phyloP scores from a whole-genome alignment of 768 basidiomycete species.

The Suillus cothurnatus region DNA sequence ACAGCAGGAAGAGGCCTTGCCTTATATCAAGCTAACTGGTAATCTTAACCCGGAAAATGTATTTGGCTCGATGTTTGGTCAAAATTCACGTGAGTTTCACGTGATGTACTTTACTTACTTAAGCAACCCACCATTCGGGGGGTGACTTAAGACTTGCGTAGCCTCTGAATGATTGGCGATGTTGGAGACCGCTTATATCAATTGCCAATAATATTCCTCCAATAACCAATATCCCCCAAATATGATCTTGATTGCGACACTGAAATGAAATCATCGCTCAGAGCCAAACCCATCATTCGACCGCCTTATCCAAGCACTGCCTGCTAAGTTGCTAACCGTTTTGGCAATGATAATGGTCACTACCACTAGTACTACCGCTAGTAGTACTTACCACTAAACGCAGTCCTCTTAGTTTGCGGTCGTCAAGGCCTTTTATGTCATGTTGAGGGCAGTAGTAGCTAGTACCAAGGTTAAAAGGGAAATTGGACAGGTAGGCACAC shows the following conservation, averaged over 20 bases:
- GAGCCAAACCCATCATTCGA: too few species aligned
- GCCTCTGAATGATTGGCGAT: not conserved
- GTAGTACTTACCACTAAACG: not conserved
- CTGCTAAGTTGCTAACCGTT: not conserved
- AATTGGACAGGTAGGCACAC: not conserved
- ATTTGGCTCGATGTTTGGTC: conserved; percentile 35
- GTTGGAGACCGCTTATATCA: not conserved
- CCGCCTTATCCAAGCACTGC: not conserved
- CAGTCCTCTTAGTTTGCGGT: not conserved
- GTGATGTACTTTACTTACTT: conserved; percentile 17
- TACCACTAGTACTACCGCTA: not conserved
- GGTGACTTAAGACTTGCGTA: too few species aligned
- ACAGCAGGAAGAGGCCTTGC: conserved; percentile 2
- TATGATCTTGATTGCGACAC: not conserved
- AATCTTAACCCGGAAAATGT: conserved; percentile 31
- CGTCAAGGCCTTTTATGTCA: not conserved
- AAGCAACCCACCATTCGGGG: not conserved
- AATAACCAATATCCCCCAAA: not conserved
- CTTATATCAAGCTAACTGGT: not conserved
- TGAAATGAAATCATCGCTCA: not conserved
- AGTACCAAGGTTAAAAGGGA: not conserved
- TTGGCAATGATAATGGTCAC: not conserved
- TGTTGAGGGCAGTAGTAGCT: not conserved
- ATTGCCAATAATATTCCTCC: not conserved
- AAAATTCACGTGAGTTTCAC: conserved; percentile 33